Evolutionary conservation across 1,284 basidiomycete species (phyloP), one percentile per base, ranked within the genome.

Genomic region (Puccinia coronata): DNA sequence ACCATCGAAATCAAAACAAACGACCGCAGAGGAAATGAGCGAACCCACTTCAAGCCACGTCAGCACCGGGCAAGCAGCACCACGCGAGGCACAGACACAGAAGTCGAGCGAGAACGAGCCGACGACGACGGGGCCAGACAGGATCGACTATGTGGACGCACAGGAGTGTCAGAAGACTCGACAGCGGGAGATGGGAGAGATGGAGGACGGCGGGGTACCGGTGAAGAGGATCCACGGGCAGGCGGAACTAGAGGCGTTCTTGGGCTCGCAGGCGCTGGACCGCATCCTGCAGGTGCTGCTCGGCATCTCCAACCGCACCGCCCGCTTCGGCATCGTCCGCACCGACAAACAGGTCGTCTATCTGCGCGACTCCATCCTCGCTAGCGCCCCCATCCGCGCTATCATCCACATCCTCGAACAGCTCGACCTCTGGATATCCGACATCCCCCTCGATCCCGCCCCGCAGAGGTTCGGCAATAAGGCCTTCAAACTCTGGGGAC

Each of bases 391-490:
- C 49, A 20, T 51, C 20, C 8, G 23, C 49, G 85, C 85, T 57
- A 87, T 91, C 5, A 84, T 94, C 2, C 82, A 82, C 0, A 86
- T 96, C 78, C 88, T 99, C 4, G 90, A 92, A 81, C 87, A 88
- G n/a, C 87, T 98, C 73, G 90, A 92, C 83, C 82, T 83, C 0
- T 96, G 94, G 94, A 91, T 96, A 16, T 90, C 92, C 69, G 91
- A 92, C 47, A 93, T 95, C 16, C 94, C 94, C 3, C 91, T 92
- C 0, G 89, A 90, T 4, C 87, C 90, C n/a, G 91, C 91, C 8
- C 91, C 93, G 1, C 97, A 98, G 85, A 90, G 97, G 0, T 99
- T 96, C 84, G 97, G 96, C 2, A 98, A 99, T 86, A 89, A 95
- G 9, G 92, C 94, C 0, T 99, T 99, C 85, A 89, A 96, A 74